Conservation (phyloP, 2,329 filamentous ascomycete genomes). For the Tolypocladium nubicola region DNA sequence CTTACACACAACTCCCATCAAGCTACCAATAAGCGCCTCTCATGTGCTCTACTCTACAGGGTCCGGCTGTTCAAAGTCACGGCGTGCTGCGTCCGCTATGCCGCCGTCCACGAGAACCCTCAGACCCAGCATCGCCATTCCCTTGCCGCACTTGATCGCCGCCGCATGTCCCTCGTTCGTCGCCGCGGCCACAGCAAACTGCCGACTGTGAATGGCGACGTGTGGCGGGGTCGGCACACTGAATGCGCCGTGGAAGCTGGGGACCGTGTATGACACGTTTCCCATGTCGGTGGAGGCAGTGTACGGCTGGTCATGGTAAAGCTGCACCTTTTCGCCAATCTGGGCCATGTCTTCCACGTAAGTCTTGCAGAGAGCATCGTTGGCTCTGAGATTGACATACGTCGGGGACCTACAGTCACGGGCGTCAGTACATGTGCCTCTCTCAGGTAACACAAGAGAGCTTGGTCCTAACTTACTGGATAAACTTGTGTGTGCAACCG, state of each 20-base stretch:
- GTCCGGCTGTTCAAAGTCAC: conserved; percentile 9
- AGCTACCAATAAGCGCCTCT: no score
- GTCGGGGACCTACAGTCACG: conserved; percentile 16
- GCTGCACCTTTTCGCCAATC: conserved; percentile 24
- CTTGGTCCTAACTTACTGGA: conserved; percentile 15
- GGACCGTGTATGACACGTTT: conserved; percentile 36
- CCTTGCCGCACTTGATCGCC: conserved; percentile 33
- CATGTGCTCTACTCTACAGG: neutral
- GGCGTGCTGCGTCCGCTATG: conserved; percentile 6
- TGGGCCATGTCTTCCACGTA: conserved; percentile 33
- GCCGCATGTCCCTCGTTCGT: conserved; percentile 26
- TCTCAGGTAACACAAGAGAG: no score
- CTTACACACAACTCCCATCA: neutral
- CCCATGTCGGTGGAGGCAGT: conserved; percentile 38
- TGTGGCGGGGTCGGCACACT: conserved; percentile 25
- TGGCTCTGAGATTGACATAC: conserved; percentile 35
- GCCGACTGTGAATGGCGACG: conserved; percentile 26
- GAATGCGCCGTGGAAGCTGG: conserved; percentile 38
- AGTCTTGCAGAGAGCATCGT: conserved; percentile 29
- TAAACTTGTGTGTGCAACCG: conserved; percentile 22
- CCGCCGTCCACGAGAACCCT: conserved; percentile 16
- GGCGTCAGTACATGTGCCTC: neutral
- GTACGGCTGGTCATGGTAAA: conserved; percentile 23
- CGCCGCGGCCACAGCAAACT: conserved; percentile 32
- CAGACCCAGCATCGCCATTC: conserved; percentile 27